Base-by-base conservation (phyloP, 768 basidiomycete genomes). In the Xerocomus spinulosus region DNA sequence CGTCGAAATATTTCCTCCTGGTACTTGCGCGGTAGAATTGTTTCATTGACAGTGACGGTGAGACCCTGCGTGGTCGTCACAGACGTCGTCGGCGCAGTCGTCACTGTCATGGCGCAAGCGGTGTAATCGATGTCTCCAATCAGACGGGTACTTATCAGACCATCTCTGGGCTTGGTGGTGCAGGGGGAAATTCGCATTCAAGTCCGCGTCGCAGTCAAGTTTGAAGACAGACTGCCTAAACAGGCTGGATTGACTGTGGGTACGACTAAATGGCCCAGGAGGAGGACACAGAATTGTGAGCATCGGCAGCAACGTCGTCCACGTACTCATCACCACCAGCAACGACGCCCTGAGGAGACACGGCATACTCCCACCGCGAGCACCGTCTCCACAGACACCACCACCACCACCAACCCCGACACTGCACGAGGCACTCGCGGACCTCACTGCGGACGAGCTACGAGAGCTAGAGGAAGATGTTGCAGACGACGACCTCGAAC, bases 251-350 rank as follows among this genome's bases (percentile, higher is more conserved):
- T 42, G 26, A 15, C 45, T 49, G 50, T 52, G 43, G 49, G 38
- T 35, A 37, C 47, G 34, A 20, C 28, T 5, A 88, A 95, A 73
- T 28, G 26, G 26, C 5, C 26, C 26, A 28, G 10, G n/a, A n/a
- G n/a, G n/a, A n/a, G n/a, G 93, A 97, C 66, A 95, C 93, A 3
- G 93, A 97, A 78, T 96, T 97, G 93, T 94, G 66, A 69, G 88
- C 23, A 24, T 9, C 7, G n/a, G 28, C 21, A 29, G 13, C 7
- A 42, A 3, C 50, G 23, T 21, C 15, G 5, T 29, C 23, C 20
- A 21, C 37, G n/a, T 35, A 15, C 37, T 43, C 48, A 49, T 12
- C 26, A 0, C 28, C 0, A 49, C n/a, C 60, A 97, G 93, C 70
- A 93, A 95, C 67, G 94, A 97, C 62, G 89, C 87, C 18, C 80